Evolutionary conservation across 371 early-diverging fungal genomes (phyloP).

Genomic region (Haplosporangium sp.): DNA sequence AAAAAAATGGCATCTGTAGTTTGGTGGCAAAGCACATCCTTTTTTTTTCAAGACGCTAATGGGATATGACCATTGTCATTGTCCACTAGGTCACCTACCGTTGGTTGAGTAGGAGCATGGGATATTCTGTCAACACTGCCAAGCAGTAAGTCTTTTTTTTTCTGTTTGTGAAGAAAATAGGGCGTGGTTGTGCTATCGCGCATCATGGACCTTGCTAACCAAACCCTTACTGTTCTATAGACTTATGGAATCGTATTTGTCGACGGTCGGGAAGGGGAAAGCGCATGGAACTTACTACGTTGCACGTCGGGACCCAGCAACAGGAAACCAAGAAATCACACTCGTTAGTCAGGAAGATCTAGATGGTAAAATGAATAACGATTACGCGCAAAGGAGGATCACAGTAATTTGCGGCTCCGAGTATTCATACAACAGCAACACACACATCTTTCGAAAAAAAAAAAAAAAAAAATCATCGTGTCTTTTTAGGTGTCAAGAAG

Average conservation of each 20-base stretch:
- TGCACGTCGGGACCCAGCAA: conserved; percentile 33
- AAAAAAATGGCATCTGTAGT: no score
- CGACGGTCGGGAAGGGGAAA: conserved; percentile 28
- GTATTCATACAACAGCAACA: neutral
- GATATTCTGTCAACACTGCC: conserved; percentile 46
- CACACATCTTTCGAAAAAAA: neutral
- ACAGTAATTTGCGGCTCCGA: no score
- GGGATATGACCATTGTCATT: no score
- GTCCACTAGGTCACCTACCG: conserved; percentile 44
- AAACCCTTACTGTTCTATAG: conserved; percentile 5
- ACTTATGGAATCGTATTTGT: conserved; percentile 40
- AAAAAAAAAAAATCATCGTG: neutral
- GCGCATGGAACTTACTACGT: conserved; percentile 46
- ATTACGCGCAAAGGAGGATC: no score
- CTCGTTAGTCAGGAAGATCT: conserved; percentile 36
- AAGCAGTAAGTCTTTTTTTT: conserved; percentile 29
- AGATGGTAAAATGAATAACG: conserved; percentile 15
- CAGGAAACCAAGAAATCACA: conserved; percentile 27
- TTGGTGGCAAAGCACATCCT: conserved; percentile 49
- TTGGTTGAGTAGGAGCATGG: conserved; percentile 54
- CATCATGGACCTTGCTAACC: neutral
- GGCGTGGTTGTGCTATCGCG: neutral
- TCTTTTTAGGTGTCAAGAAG: conserved; percentile 15
- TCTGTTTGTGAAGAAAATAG: neutral
- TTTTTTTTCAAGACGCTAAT: no score